These are phyloP conservation scores for Jacaranda mimosifolia DNA, from an alignment of 257 asterid genomes.

Conservation along the genomic window DNA sequence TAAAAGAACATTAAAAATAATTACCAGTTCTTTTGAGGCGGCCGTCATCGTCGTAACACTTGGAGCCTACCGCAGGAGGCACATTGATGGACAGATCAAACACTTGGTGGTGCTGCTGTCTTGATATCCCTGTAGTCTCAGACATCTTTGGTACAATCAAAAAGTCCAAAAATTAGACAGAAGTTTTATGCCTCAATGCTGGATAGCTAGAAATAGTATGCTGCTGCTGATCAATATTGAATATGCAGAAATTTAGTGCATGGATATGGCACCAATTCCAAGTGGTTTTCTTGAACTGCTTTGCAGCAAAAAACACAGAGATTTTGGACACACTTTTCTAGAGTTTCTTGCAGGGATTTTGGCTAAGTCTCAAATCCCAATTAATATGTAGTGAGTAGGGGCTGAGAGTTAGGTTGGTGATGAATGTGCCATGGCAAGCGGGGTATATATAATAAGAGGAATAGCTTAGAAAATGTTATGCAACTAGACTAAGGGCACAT, in stretches of 20 bases:
- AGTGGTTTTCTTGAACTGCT: conserved; percentile 37
- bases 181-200: no score
- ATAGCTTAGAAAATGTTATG: background rate
- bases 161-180: conserved; percentile 16
- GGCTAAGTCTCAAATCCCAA: background rate
- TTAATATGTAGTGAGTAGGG: background rate
- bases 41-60: conserved; percentile 62
- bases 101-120: conserved; percentile 39
- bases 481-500: background rate
- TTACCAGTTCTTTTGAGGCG: conserved; percentile 58
- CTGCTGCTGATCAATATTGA: no score
- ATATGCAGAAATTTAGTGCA: conserved; percentile 32
- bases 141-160: conserved; percentile 52
- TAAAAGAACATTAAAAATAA: background rate
- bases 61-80: conserved; percentile 44
- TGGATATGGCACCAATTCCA: conserved; percentile 25
- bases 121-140: conserved; percentile 37
- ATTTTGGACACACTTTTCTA: conserved; percentile 41
- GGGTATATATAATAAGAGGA: conserved; percentile 45
- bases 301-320: conserved; percentile 9
- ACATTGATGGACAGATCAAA: conserved; percentile 55
- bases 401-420: background rate
- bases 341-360: background rate
- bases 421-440: background rate
- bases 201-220: no score